phyloP scores from a whole-genome alignment of 768 basidiomycete species.

The Lactifluus subvellereus region DNA sequence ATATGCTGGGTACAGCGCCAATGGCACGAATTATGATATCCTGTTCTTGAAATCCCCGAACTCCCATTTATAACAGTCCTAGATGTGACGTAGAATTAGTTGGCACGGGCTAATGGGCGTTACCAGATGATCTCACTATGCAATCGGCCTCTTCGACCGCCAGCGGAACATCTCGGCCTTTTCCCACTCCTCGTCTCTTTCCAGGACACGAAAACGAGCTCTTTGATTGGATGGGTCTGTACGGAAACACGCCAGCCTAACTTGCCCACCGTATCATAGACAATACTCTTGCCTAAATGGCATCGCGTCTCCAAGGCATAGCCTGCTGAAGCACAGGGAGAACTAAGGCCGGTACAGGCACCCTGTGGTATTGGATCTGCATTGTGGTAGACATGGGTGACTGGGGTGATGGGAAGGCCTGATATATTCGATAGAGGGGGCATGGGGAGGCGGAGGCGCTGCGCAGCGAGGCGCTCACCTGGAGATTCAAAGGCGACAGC shows the following conservation, averaged over 20 bases:
- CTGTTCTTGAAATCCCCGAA: slow-evolving; percentile 45
- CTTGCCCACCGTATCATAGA: slow-evolving; percentile 63
- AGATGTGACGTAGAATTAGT: slow-evolving; percentile 9
- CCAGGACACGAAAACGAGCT: slow-evolving; percentile 51
- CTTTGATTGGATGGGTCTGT: slow-evolving; percentile 48
- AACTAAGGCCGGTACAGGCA: slow-evolving; percentile 45
- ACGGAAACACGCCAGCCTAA: slow-evolving; percentile 57
- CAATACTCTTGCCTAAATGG: slow-evolving; percentile 55
- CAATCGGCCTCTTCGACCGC: slow-evolving; percentile 63
- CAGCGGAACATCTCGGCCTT: slow-evolving; percentile 45
- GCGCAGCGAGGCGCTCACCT: slow-evolving; percentile 56
- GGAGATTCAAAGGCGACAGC: slow-evolving; percentile 61
- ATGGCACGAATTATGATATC: slow-evolving; percentile 3
- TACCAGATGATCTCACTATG: slow-evolving; percentile 37
- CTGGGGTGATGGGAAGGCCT: slow-evolving; percentile 26
- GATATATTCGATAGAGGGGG: slow-evolving; percentile 33
- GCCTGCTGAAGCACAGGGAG: slow-evolving; percentile 55
- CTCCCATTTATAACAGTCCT: slow-evolving; percentile 81
- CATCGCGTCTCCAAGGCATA: slow-evolving; percentile 59
- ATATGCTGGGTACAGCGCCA: slow-evolving; percentile 3
- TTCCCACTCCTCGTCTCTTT: slow-evolving; percentile 42
- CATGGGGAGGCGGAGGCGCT: slow-evolving; percentile 56
- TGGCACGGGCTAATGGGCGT: background rate
- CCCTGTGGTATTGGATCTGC: slow-evolving; percentile 68
- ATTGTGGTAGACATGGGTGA: slow-evolving; percentile 52